Percentiles rank a stretch among this genome's conserved stretches.
phyloP scores from a whole-genome alignment of 768 basidiomycete species.

The Amylocystis lapponica region DNA sequence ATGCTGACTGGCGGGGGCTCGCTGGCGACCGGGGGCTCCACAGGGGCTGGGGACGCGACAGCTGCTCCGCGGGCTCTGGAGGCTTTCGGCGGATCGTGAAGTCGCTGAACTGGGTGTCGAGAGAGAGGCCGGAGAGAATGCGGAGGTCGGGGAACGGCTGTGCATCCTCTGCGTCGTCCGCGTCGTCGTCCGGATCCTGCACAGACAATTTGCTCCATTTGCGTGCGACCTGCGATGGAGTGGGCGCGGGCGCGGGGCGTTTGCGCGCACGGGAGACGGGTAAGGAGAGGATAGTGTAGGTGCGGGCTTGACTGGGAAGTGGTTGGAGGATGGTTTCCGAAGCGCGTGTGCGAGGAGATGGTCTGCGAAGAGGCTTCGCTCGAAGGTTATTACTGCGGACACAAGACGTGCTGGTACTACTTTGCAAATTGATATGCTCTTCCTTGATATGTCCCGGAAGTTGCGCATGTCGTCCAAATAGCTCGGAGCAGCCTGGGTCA shows the following conservation, averaged over 20 bases:
- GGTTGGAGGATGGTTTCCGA: neutral
- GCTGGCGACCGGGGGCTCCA: conserved; percentile 3
- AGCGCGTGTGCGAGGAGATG: neutral
- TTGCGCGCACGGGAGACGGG: neutral
- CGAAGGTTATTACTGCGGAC: neutral
- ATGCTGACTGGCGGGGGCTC: conserved; percentile 9
- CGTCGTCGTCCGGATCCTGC: conserved; percentile 16
- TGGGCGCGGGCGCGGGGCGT: neutral
- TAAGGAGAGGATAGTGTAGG: neutral
- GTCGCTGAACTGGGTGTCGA: neutral
- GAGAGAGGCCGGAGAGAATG: neutral
- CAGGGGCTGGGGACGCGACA: conserved; percentile 13
- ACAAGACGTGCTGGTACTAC: neutral
- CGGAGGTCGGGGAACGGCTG: conserved; percentile 20
- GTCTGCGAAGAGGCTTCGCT: neutral
- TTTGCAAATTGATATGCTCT: neutral
- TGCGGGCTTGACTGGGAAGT: neutral
- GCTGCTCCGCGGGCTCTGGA: conserved; percentile 9
- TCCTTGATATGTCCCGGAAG: conserved; percentile 1
- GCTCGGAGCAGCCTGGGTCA: neutral
- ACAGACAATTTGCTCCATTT: conserved; percentile 27
- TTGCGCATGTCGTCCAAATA: neutral
- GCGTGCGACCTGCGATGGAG: conserved; percentile 17
- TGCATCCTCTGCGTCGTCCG: conserved; percentile 10
- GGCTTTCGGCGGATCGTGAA: conserved; percentile 6